Conservation (phyloP, 1,284 basidiomycete species). For the Moesziomyces parantarcticus region DNA sequence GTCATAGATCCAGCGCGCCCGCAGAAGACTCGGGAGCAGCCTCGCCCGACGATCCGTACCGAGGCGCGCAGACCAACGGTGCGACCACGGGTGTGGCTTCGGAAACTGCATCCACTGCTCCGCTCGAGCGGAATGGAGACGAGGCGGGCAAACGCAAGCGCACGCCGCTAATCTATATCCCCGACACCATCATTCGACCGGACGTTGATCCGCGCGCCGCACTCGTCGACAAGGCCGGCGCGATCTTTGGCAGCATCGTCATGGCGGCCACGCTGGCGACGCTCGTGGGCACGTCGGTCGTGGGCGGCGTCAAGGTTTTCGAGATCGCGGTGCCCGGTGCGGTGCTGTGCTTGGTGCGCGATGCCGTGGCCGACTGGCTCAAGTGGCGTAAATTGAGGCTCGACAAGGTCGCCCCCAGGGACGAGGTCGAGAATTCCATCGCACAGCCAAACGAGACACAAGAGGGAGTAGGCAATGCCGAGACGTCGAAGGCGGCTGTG, state of each 20-base stretch:
- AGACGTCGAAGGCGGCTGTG: constrained; percentile 6
- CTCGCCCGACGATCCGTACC: constrained; percentile 7
- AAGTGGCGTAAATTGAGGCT: constrained; percentile 27
- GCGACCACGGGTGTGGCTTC: constrained; percentile 14
- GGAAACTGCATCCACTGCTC: constrained; percentile 12
- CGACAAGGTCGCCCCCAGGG: constrained; percentile 14
- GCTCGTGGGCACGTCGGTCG: constrained; percentile 73
- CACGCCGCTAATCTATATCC: constrained; percentile 67
- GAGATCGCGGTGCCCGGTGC: constrained; percentile 88
- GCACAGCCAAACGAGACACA: constrained; percentile 5
- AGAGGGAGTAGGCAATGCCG: constrained; percentile 9
- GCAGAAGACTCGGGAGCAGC: neutral
- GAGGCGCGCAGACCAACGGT: neutral
- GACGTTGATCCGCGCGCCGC: constrained; percentile 70
- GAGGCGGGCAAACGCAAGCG: constrained; percentile 9
- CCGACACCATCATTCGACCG: constrained; percentile 69
- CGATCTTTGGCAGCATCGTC: constrained; percentile 71
- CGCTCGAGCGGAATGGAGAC: constrained; percentile 3
- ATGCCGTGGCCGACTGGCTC: constrained; percentile 74
- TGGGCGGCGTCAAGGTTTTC: constrained; percentile 73
- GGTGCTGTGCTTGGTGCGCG: constrained; percentile 76
- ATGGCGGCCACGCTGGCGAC: constrained; percentile 73
- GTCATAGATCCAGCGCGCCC: constrained; percentile 21
- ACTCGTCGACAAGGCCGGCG: constrained; percentile 72
- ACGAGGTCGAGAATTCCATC: constrained; percentile 6